These are phyloP conservation scores for Fraxinus nigra DNA, from an alignment of 305 asterid species.

Conservation along the genomic window DNA sequence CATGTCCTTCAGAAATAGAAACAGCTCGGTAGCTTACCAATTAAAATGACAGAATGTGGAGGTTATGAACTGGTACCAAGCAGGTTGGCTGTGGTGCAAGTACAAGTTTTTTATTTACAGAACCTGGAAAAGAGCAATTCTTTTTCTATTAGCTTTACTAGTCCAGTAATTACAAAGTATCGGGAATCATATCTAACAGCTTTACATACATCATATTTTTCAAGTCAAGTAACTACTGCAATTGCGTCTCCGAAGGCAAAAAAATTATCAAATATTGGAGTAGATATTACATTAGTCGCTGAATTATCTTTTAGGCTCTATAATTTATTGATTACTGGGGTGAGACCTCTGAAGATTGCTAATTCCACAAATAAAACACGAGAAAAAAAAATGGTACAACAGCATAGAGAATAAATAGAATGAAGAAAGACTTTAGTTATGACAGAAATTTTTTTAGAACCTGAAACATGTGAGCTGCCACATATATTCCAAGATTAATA, in stretches of 20 bases:
- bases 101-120: slow-evolving; percentile 61
- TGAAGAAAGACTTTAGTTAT: neutral
- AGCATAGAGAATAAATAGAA: neutral
- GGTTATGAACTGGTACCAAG: slow-evolving; percentile 91
- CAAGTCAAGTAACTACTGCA: neutral
- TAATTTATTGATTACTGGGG: neutral
- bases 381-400: neutral
- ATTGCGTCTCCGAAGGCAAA: neutral
- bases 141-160: neutral
- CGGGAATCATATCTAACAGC: neutral
- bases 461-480: slow-evolving; percentile 89
- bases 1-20: slow-evolving; percentile 12
- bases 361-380: neutral
- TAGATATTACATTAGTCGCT: neutral
- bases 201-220: neutral
- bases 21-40: slow-evolving; percentile 48
- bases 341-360: neutral
- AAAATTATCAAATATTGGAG: neutral
- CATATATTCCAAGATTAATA: slow-evolving; percentile 68
- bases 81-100: slow-evolving; percentile 78
- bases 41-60: slow-evolving; percentile 86
- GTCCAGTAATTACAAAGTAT: neutral
- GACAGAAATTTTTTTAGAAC: slow-evolving; percentile 33
- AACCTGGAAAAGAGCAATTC: slow-evolving; percentile 44
- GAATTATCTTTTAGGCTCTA: neutral